Evolutionary conservation across 2,329 filamentous ascomycete species (phyloP).

Genomic region (Colletotrichum truncatum): DNA sequence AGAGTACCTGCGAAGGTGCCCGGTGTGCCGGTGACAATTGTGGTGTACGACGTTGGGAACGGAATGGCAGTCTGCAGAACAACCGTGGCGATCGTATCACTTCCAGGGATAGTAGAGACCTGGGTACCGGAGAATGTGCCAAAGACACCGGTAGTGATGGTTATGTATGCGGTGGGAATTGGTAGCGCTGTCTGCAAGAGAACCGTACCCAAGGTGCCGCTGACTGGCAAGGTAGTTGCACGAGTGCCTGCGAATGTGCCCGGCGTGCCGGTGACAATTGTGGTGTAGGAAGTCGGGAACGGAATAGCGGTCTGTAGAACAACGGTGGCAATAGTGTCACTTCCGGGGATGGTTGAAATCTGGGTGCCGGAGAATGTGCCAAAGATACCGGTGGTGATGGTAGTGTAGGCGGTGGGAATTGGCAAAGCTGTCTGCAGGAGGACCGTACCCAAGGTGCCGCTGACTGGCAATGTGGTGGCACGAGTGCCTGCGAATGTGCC

Average conservation of each 20-base stretch:
- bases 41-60: not conserved
- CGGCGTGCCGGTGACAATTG: not conserved
- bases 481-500: not conserved
- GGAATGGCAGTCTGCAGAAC: not conserved
- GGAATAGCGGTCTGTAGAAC: slow-evolving; percentile 11
- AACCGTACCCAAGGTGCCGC: not conserved
- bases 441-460: not conserved
- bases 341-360: not conserved
- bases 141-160: not conserved
- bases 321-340: not conserved
- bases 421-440: not conserved
- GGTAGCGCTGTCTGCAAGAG: not conserved
- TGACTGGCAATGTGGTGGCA: not conserved
- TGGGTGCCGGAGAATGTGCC: not conserved
- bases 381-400: not conserved
- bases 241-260: not conserved
- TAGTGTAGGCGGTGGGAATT: not conserved
- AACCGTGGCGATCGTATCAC: not conserved
- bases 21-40: not conserved
- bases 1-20: not conserved
- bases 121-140: slow-evolving; percentile 11
- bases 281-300: not conserved
- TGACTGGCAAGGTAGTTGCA: not conserved
- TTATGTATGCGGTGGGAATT: not conserved
- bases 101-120: no score